Evolutionary conservation across 495 filamentous ascomycete genomes (phyloP), one percentile per base, ranked within the genome.

Genomic region (Lophiotrema nucula): DNA sequence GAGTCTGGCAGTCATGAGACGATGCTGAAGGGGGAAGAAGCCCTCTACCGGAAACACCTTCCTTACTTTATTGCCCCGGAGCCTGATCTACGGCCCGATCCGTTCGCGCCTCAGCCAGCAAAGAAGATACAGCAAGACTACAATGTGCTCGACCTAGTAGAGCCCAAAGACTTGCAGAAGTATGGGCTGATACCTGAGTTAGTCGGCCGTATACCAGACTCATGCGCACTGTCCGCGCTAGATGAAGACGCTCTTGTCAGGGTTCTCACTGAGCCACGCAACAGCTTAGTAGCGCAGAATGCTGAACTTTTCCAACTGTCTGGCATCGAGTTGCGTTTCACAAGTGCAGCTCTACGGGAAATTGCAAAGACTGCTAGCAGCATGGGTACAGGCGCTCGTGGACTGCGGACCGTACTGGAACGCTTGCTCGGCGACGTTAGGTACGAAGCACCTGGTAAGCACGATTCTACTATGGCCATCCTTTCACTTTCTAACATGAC

Each of bases 181-280:
- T 98, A 88, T 69, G 95, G 95, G 27, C 87, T 98, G 53, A 97
- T 98, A 55, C 93, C 93, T 8, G 93, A 98, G 72, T 80, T 97
- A n/a, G 78, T 88, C 47, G 95, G 93, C 26, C 85, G 93, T 18
- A 85, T 98, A 55, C 92, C 93, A 16, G 86, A 95, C 53, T 84
- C 87, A 52, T 89, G 89, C 38, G 88, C 93, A 0, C 80, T 98
- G 0, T 84, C 88, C 3, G 81, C 93, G 0, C 77, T 98, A 6
- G 85, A 85, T n/a, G 83, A 87, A 47, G 76, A 84, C 13, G 81
- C 92, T 43, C 83, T 98, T 11, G 82, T 89, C 18, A 81, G 90
- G 50, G 93, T 97, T 53, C 82, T 97, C 24, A 97, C 88, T 6
- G 92, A 97, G 69, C 93, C 93, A 10, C 82, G 87, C 49, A 96